A percentile compares a stretch with the other conserved stretches of the same genome.
Evolutionary conservation across 208 protist species (phyloP).

Genomic region (Vickermania ingenoplastis): DNA sequence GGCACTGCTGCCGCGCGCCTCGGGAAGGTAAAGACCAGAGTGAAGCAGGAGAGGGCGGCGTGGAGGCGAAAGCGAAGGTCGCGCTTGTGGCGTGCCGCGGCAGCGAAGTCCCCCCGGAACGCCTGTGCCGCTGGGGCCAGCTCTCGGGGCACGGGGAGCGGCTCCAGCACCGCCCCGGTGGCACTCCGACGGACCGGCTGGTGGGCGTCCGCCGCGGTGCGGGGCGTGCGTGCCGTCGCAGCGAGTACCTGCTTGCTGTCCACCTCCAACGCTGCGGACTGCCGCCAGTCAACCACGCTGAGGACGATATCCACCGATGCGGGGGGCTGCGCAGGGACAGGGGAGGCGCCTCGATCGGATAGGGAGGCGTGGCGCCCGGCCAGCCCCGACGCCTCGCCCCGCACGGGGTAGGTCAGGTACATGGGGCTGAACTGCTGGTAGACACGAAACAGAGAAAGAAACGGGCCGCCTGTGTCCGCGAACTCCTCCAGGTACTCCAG

Average conservation of each 20-base stretch:
- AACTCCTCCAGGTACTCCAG: constrained; percentile 17
- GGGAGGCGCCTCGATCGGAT: not conserved
- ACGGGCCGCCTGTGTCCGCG: constrained; percentile 9
- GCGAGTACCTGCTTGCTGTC: not conserved
- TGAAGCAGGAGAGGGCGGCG: not conserved
- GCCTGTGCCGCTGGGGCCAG: not conserved
- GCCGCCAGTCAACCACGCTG: constrained; percentile 19
- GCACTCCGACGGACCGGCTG: not conserved
- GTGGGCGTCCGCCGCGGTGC: constrained; percentile 1
- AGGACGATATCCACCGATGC: constrained; percentile 8
- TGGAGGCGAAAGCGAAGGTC: not conserved
- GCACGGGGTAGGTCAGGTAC: not conserved
- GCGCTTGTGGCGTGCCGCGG: not conserved
- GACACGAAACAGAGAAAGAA: constrained; percentile 2
- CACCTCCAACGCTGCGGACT: constrained; percentile 13
- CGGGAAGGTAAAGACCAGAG: not conserved
- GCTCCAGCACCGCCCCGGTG: not conserved
- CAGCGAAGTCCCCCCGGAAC: not conserved
- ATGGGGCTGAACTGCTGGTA: not conserved
- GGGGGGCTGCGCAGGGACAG: not conserved
- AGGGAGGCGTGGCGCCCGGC: not conserved
- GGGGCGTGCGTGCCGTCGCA: constrained; percentile 4
- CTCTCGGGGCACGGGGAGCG: not conserved
- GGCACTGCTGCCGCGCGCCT: too few relatives aligned
- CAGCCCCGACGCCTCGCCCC: not conserved